These are phyloP conservation scores for Rhodamnia argentea DNA, from an alignment of 345 rosid genomes.

Conservation along the genomic window DNA sequence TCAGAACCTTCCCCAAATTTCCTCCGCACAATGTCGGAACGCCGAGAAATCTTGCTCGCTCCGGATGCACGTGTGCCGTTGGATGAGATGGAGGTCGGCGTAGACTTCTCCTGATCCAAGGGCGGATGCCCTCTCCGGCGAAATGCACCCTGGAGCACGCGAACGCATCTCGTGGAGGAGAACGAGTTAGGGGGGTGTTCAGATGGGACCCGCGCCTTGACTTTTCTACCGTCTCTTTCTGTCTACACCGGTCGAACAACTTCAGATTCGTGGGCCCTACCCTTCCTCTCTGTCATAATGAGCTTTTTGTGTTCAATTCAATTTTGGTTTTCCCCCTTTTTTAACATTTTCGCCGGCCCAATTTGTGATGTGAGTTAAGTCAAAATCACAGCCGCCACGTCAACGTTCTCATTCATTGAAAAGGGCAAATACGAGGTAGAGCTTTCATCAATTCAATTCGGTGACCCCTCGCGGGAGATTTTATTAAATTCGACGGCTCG, in stretches of 20 bases:
- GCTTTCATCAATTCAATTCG: too few species aligned
- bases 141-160: neutral
- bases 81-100: neutral
- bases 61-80: neutral
- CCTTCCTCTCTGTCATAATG: too few species aligned
- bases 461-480: neutral
- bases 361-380: neutral
- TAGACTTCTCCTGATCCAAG: rapidly evolving
- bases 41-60: neutral
- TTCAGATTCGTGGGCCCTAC: neutral
- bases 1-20: neutral
- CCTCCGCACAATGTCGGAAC: neutral
- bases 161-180: neutral
- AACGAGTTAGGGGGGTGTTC: neutral
- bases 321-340: too few species aligned
- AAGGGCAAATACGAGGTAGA: neutral
- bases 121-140: neutral
- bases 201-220: neutral
- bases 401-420: neutral
- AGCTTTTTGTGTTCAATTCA: too few species aligned
- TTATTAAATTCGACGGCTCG: neutral
- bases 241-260: neutral
- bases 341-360: too few species aligned
- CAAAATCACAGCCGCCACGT: neutral
- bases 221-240: neutral